Base-by-base conservation (phyloP, 768 basidiomycete species). In the Dacryopinax primogenitus region DNA sequence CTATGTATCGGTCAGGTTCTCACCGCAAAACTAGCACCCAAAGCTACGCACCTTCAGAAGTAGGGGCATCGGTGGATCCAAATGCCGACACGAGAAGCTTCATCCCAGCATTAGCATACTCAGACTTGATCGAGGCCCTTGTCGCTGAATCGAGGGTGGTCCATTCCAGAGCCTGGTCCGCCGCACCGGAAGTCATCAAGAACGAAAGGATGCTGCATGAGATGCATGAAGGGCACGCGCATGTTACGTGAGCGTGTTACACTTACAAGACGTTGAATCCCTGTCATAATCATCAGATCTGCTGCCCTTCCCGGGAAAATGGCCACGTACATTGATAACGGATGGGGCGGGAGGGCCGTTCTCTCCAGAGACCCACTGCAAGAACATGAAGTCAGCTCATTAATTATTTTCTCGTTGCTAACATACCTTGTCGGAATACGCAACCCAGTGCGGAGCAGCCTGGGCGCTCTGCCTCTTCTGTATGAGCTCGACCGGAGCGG, bases 51-150 rank as follows among this genome's bases (percentile, higher is more conserved):
- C 80, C 79, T 11, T 69, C 74, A 11, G 80, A 77, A 6, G 86
- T 87, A 1, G 86, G 86, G 21, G 76, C 74, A 70, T 84, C 81
- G 6, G 77, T 73, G 9, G 80, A 76, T 2, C 82, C 82, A 16
- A 64, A 61, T 6, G 37, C 47, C 12, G 63, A n/a, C 9, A 87
- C 86, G 66, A 85, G 80, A n/a, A 86, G 72, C 65, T 79, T 82
- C 71, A 86, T 80, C 1, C 84, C 84, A 3, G 83, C 84, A 16
- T 79, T 77, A 47, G 77, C 75, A 70, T 86, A 87, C 63, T 81
- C 75, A 0, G 80, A 71, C 69, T 83, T 80, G 68, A 83, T 73
- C 33, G 76, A 71, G 41, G 79, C 69, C 35, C 85, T 79, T 62
- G 84, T 75, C 7, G 74, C 71, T 33, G 70, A 76, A 16, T 77